phyloP scores from a whole-genome alignment of 345 rosid genomes.

The Corchorus olitorius region DNA sequence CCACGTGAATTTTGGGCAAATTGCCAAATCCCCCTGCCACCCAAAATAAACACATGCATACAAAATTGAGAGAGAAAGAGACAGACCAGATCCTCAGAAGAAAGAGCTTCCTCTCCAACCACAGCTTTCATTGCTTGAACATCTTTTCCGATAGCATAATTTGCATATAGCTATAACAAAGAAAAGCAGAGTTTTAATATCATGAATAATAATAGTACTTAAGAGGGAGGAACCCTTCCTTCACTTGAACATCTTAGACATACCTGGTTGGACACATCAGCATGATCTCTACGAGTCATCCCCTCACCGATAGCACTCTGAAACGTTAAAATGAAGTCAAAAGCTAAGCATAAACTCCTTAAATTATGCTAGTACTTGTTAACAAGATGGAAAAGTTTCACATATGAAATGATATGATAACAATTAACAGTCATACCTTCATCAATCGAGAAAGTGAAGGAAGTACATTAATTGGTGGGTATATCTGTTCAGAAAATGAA shows the following conservation, averaged over 20 bases:
- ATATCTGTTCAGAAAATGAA: constrained; percentile 59
- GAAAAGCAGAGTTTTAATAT: constrained; percentile 18
- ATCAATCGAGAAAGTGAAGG: constrained; percentile 96
- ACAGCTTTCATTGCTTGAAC: constrained; percentile 99
- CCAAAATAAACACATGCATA: background rate
- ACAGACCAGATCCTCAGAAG: constrained; percentile 90
- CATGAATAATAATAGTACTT: constrained; percentile 2
- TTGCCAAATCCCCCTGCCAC: no score
- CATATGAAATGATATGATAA: background rate
- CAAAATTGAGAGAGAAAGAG: constrained; percentile 19
- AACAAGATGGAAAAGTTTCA: background rate
- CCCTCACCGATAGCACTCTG: constrained; percentile 99
- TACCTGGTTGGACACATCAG: constrained; percentile 97
- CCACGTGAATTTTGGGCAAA: no score
- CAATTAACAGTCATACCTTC: constrained; percentile 58
- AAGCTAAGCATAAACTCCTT: constrained; percentile 6
- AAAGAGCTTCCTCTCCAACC: constrained; percentile 99
- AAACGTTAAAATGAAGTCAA: constrained; percentile 7
- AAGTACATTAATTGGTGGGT: constrained; percentile 96
- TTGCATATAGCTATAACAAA: constrained; percentile 77
- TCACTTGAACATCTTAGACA: constrained; percentile 1
- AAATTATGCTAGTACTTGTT: background rate
- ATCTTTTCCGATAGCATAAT: constrained; percentile 96
- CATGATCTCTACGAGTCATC: constrained; percentile 92
- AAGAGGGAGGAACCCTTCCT: background rate